Evolutionary conservation across 1,139 yeast genomes (phyloP).

Genomic region (Hanseniaspora gamundiae): DNA sequence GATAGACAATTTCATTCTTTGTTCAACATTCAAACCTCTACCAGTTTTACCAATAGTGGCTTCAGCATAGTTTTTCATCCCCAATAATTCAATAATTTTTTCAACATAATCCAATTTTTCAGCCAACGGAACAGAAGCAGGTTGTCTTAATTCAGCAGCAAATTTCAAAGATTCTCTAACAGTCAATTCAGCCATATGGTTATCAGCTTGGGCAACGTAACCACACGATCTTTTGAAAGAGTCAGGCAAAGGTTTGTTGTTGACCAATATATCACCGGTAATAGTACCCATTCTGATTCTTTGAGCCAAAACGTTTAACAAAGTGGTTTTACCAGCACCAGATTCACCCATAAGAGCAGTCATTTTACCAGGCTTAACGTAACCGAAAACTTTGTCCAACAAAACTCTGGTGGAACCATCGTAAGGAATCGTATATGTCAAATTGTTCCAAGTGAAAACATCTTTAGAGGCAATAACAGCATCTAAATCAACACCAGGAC

Average conservation of each 20-base stretch:
- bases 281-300: constrained; percentile 47
- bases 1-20: constrained; percentile 52
- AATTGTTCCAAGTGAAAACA: constrained; percentile 42
- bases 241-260: constrained; percentile 39
- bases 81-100: constrained; percentile 40
- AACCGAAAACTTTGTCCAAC: constrained; percentile 49
- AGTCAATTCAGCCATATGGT: constrained; percentile 44
- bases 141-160: constrained; percentile 50
- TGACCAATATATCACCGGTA: constrained; percentile 53
- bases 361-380: constrained; percentile 52
- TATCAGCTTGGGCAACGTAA: constrained; percentile 55
- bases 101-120: constrained; percentile 51
- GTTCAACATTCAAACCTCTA: constrained; percentile 53
- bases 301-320: constrained; percentile 47
- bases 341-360: constrained; percentile 60
- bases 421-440: constrained; percentile 40
- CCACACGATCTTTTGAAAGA: constrained; percentile 53
- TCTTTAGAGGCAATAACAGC: constrained; percentile 30
- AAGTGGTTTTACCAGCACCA: constrained; percentile 60
- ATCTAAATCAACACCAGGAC: constrained; percentile 29
- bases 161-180: constrained; percentile 51
- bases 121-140: constrained; percentile 33
- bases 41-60: constrained; percentile 48
- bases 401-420: constrained; percentile 37
- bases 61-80: constrained; percentile 52